phyloP scores from a whole-genome alignment of 306 rosid species.

The Rosa rugosa region DNA sequence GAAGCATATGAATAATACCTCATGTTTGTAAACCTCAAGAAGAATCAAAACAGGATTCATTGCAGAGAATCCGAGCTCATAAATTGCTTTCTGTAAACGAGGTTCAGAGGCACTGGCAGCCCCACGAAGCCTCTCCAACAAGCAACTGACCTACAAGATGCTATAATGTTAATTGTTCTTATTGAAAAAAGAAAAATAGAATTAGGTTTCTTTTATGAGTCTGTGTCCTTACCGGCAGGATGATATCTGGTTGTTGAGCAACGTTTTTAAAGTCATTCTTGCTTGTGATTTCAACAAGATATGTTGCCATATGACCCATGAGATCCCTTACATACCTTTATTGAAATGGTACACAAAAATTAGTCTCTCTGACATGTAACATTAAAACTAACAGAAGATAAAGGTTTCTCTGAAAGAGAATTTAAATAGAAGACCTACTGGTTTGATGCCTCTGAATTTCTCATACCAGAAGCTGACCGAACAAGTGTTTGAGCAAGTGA shows the following conservation, averaged over 20 bases:
- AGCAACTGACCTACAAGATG: constrained; percentile 79
- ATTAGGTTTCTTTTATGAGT: background rate
- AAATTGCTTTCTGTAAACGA: constrained; percentile 79
- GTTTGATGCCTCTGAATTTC: constrained; percentile 61
- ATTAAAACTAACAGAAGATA: constrained; percentile 13
- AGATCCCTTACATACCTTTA: constrained; percentile 75
- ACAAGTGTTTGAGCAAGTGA: constrained; percentile 94
- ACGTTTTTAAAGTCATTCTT: constrained; percentile 64
- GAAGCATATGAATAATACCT: constrained; percentile 47
- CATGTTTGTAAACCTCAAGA: constrained; percentile 88
- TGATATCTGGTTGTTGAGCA: constrained; percentile 85
- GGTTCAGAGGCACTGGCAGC: constrained; percentile 94
- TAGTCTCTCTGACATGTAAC: constrained; percentile 1
- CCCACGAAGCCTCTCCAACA: constrained; percentile 94
- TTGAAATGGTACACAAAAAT: constrained; percentile 19
- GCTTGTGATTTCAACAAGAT: constrained; percentile 67
- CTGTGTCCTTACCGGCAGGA: constrained; percentile 56
- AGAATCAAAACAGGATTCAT: constrained; percentile 65
- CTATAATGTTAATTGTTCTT: constrained; percentile 22
- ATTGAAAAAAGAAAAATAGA: background rate
- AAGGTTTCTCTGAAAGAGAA: constrained; percentile 6
- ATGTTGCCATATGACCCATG: constrained; percentile 69
- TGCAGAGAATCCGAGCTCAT: constrained; percentile 84
- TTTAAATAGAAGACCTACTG: constrained; percentile 58
- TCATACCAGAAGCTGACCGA: constrained; percentile 79